phyloP scores from a whole-genome alignment of 2,329 filamentous ascomycete species.

The Didymella sp. region DNA sequence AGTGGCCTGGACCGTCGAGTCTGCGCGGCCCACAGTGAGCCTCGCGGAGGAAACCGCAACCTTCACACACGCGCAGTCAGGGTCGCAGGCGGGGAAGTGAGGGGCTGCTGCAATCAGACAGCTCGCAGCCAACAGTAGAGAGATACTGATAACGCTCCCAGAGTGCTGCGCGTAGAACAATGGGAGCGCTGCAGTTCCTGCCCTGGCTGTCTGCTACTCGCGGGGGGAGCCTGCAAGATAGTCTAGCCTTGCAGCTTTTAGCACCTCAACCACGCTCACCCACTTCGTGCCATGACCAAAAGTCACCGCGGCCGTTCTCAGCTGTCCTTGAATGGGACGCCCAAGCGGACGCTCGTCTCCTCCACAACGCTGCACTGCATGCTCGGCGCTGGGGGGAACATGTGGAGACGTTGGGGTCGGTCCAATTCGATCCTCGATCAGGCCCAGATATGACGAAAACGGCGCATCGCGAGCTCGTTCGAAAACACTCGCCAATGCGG shows the following conservation, averaged over 20 bases:
- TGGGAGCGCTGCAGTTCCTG: constrained; percentile 8
- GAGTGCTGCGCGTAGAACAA: constrained; percentile 4
- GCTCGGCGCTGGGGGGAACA: constrained; percentile 19
- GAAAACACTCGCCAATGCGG: constrained; percentile 3
- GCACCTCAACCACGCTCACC: constrained; percentile 34
- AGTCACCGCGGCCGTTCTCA: constrained; percentile 11
- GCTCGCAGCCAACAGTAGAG: constrained; percentile 4
- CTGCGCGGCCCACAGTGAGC: constrained; percentile 3
- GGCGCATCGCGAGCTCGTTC: background rate
- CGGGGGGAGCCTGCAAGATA: constrained; percentile 22
- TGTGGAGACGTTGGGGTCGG: constrained; percentile 17
- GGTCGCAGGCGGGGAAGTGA: constrained; percentile 17
- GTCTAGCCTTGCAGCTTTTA: constrained; percentile 30
- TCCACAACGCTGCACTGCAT: constrained; percentile 9
- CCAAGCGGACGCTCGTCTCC: background rate
- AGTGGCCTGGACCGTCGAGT: constrained; percentile 9
- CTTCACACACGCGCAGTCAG: background rate
- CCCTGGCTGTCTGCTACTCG: constrained; percentile 15
- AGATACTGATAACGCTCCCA: constrained; percentile 20
- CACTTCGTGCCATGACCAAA: constrained; percentile 24
- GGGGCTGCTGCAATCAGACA: constrained; percentile 21
- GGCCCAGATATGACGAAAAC: constrained; percentile 12
- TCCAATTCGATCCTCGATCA: constrained; percentile 8
- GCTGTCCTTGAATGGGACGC: background rate
- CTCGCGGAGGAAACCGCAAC: constrained; percentile 9